Evolutionary conservation across 2,329 filamentous ascomycete genomes (phyloP), one percentile per base, ranked within the genome.

Genomic region (Alternaria sp.): DNA sequence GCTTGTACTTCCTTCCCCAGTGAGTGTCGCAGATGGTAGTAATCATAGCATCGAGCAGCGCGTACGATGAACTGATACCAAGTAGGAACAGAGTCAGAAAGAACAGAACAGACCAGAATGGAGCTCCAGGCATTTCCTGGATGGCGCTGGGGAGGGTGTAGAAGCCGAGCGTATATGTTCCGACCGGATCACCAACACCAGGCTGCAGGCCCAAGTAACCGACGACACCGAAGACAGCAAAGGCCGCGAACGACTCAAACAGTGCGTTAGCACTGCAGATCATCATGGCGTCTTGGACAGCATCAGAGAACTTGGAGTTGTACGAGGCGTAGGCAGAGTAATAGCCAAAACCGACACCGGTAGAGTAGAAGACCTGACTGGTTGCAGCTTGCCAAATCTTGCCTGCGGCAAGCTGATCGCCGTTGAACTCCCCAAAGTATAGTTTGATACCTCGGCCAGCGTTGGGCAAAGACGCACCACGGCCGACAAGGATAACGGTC

Each of bases 311-410:
- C 61, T 79, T 83, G 67, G 73, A 67, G 55, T 87, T 87, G 71
- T 87, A 87, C 0, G 84, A 86, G 0, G 85, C 85, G 64, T 87
- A 87, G 0, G 83, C 83, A 0, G 84, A 86, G 63, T 86, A 87
- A 67, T 86, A 87, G 4, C 85, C 85, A 17, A 65, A 62, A 17
- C 59, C 62, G 17, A 67, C 83, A 6, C 85, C 85, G 0, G 83
- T 86, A 0, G 83, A 85, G 74, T 86, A 87, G 72, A 87, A 86
- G 56, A 87, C 84, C 61, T 87, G 85, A 1, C 7, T 44, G 19
- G 32, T 32, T 11, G 86, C 86, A 15, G 84, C 86, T 71, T 87
- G 85, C 86, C 86, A 87, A 7, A 87, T 81, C 2, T 79, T 79
- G 0, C 84, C 84, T 9, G 13, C 23, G 3, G 49, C 30, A 19